Conservation (phyloP, 176 grass and related monocot genomes). For the Triticum dicoccoides region DNA sequence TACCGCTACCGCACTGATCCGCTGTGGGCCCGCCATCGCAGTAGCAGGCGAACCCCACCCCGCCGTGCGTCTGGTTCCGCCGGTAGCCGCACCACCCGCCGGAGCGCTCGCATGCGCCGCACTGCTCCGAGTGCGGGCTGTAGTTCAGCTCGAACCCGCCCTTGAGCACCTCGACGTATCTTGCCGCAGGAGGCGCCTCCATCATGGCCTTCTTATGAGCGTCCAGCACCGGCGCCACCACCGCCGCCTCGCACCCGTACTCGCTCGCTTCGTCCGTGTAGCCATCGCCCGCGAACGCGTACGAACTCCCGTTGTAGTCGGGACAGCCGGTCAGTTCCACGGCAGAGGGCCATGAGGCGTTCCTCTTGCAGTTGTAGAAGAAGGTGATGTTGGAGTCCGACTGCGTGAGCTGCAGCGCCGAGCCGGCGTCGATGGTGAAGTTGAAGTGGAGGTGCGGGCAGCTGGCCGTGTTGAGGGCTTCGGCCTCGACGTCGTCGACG, state of each 20-base stretch:
- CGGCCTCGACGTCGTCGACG: constrained; percentile 6
- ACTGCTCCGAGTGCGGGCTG: not conserved
- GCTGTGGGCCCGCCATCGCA: not conserved
- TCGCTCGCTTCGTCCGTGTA: not conserved
- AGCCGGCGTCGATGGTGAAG: constrained; percentile 12
- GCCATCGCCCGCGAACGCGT: not conserved
- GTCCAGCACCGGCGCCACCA: constrained; percentile 30
- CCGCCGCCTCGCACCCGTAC: constrained; percentile 29
- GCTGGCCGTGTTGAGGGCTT: not conserved
- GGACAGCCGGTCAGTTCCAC: not conserved
- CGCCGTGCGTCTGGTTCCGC: not conserved
- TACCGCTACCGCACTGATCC: constrained; percentile 8
- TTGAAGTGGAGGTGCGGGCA: constrained; percentile 35
- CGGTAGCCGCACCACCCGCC: constrained; percentile 37
- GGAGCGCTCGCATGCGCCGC: constrained; percentile 26
- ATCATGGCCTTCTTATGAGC: not conserved
- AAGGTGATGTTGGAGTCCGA: constrained; percentile 30
- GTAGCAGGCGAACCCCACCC: constrained; percentile 15
- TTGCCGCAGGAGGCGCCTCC: not conserved
- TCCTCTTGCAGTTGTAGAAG: constrained; percentile 39
- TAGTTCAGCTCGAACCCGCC: constrained; percentile 32
- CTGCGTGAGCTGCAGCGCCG: not conserved
- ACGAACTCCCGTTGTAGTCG: not conserved
- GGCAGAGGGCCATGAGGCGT: not conserved
- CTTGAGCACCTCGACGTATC: not conserved